Percentiles rank a stretch among this genome's conserved stretches.
Evolutionary conservation across 2,329 filamentous ascomycete species (phyloP).

Genomic region (Penicillium capsulatum): DNA sequence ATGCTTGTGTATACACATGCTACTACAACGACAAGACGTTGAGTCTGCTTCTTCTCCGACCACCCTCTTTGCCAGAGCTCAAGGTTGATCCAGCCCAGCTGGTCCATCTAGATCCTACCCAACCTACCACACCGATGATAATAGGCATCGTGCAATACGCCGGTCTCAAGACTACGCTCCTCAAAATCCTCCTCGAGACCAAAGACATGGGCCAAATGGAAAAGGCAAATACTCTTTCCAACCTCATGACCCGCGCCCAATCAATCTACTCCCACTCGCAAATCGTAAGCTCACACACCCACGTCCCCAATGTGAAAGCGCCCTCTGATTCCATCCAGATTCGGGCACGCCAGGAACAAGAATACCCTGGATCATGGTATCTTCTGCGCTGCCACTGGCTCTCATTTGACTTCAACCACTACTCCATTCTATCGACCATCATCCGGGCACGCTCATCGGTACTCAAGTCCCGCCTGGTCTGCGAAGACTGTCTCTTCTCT

Average conservation of each 20-base stretch:
- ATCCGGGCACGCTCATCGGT: conserved; percentile 22
- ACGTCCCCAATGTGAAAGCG: conserved; percentile 2
- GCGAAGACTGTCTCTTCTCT: conserved; percentile 22
- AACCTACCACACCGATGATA: conserved; percentile 19
- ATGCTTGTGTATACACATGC: conserved; percentile 20
- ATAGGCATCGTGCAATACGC: conserved; percentile 17
- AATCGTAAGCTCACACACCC: conserved; percentile 6
- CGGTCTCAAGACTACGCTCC: conserved; percentile 12
- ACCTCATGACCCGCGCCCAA: conserved; percentile 18
- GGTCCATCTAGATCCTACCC: conserved; percentile 17
- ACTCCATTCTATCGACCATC: conserved; percentile 20
- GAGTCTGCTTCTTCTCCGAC: conserved; percentile 21
- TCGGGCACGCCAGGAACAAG: conserved; percentile 14
- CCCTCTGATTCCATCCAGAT: conserved; percentile 1
- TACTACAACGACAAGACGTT: conserved; percentile 24
- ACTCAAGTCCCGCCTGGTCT: conserved; percentile 22
- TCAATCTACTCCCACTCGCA: conserved; percentile 16
- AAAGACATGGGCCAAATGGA: conserved; percentile 15
- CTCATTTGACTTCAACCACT: conserved; percentile 24
- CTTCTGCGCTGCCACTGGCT: conserved; percentile 17
- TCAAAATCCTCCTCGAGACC: conserved; percentile 16
- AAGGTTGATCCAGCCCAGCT: conserved; percentile 17
- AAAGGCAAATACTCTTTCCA: conserved; percentile 19
- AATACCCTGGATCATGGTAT: conserved; percentile 14
- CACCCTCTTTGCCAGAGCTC: conserved; percentile 20